Conservation (phyloP, 2,329 filamentous ascomycete species). For the Neoarthrinium moseri region DNA sequence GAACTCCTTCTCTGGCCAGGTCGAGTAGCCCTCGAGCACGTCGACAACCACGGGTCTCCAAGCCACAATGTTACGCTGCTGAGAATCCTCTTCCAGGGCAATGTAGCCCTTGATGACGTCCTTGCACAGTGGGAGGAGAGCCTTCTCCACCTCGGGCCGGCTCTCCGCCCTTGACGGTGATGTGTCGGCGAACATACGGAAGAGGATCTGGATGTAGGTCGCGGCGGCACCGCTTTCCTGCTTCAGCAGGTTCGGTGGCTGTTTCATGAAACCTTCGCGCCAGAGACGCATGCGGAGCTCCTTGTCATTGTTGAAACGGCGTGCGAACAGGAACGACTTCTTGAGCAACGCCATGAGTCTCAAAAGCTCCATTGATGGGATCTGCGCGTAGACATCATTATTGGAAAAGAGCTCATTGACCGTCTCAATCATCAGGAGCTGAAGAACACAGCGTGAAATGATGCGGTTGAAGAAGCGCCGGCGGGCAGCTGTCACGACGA, state of each 20-base stretch:
- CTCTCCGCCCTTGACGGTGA: constrained; percentile 77
- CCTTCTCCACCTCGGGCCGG: constrained; percentile 81
- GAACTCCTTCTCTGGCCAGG: constrained; percentile 80
- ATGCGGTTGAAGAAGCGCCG: constrained; percentile 98
- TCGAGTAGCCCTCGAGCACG: constrained; percentile 88
- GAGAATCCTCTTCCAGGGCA: constrained; percentile 87
- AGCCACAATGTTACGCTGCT: constrained; percentile 94
- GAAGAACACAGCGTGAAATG: constrained; percentile 96
- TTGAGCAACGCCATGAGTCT: constrained; percentile 93
- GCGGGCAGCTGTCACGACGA: constrained; percentile 89
- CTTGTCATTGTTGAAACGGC: constrained; percentile 96
- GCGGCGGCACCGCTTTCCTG: constrained; percentile 91
- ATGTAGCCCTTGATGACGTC: constrained; percentile 90
- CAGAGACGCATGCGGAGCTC: constrained; percentile 91
- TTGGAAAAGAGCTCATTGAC: constrained; percentile 99
- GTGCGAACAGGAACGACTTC: constrained; percentile 94
- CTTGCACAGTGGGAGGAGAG: constrained; percentile 89
- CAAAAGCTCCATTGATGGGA: constrained; percentile 85
- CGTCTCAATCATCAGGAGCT: constrained; percentile 98
- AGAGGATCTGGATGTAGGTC: constrained; percentile 93
- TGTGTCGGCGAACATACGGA: constrained; percentile 95
- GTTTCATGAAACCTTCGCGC: constrained; percentile 99
- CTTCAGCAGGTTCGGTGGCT: constrained; percentile 95
- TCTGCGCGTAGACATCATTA: constrained; percentile 89
- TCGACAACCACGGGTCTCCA: constrained; percentile 98